Percentiles rank a stretch among this genome's conserved stretches.
These are phyloP conservation scores for Myriosclerotinia duriaeana DNA, from an alignment of 2,329 filamentous ascomycete species.

Conservation along the genomic window DNA sequence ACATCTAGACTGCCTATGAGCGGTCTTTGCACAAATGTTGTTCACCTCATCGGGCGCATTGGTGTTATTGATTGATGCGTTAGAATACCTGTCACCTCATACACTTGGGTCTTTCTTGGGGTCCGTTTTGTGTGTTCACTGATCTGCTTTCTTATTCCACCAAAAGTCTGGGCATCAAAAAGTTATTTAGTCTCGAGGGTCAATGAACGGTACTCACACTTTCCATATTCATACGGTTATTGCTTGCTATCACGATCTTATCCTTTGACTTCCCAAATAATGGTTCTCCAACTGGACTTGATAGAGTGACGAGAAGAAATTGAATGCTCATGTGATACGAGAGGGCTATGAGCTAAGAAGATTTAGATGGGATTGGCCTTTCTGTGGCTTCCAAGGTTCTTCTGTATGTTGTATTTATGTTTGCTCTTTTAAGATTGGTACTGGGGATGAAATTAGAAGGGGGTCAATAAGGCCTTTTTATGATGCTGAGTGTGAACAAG, in stretches of 20 bases:
- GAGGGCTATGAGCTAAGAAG: background rate
- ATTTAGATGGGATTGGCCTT: background rate
- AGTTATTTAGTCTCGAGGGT: constrained; percentile 21
- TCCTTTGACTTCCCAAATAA: background rate
- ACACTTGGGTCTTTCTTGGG: constrained; percentile 12
- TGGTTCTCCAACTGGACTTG: background rate
- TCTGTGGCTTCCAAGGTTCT: background rate
- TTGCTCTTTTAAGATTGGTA: background rate
- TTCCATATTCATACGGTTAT: background rate
- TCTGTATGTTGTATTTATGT: background rate
- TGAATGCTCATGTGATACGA: constrained; percentile 2
- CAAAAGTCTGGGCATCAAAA: constrained; percentile 19
- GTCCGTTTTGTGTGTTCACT: constrained; percentile 4
- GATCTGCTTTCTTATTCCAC: constrained; percentile 5
- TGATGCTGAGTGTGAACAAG: background rate
- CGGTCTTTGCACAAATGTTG: constrained; percentile 33
- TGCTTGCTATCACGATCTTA: background rate
- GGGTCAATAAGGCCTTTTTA: background rate
- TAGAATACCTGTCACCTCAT: constrained; percentile 15
- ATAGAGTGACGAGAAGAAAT: background rate
- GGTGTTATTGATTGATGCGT: constrained; percentile 17
- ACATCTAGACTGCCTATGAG: constrained; percentile 37
- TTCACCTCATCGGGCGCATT: constrained; percentile 13
- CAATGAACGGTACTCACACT: constrained; percentile 1
- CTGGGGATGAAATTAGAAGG: background rate